These are phyloP conservation scores for Nissolia schottii DNA, from an alignment of 306 rosid species.

Conservation along the genomic window DNA sequence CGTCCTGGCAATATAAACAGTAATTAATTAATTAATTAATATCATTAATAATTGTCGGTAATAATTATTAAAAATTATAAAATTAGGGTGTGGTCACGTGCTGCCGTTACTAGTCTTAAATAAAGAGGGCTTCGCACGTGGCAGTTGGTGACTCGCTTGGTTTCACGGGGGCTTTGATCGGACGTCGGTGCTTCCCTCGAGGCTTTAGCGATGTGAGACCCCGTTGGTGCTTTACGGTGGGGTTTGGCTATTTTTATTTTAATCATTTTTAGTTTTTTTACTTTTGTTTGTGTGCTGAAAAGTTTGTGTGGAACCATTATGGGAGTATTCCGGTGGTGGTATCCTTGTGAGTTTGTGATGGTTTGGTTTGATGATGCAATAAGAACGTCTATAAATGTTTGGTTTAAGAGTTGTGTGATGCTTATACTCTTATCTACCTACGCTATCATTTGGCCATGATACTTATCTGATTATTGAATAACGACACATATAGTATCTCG, in stretches of 20 bases:
- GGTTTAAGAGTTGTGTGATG: background rate
- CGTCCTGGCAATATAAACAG: constrained; percentile 65
- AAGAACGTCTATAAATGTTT: constrained; percentile 23
- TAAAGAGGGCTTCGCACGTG: constrained; percentile 34
- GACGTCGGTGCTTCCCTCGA: background rate
- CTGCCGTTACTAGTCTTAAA: constrained; percentile 3
- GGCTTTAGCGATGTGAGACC: constrained; percentile 33
- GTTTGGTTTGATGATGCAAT: constrained; percentile 26
- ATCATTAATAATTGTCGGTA: too few species aligned
- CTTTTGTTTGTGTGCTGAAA: background rate
- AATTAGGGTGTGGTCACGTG: constrained; percentile 10
- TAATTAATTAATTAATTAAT: background rate
- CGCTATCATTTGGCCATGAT: background rate
- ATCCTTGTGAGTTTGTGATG: constrained; percentile 26
- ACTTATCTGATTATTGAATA: background rate
- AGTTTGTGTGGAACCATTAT: constrained; percentile 27
- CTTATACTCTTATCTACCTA: background rate
- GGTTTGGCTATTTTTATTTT: background rate
- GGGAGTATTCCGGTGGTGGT: constrained; percentile 26
- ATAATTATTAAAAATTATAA: background rate
- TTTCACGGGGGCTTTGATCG: background rate
- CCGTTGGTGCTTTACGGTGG: background rate
- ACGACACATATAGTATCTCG: too few species aligned
- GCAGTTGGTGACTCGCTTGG: background rate
- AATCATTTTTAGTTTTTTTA: background rate